Conservation (phyloP, 75 land plant genomes). For the Pinus albicaulis region DNA sequence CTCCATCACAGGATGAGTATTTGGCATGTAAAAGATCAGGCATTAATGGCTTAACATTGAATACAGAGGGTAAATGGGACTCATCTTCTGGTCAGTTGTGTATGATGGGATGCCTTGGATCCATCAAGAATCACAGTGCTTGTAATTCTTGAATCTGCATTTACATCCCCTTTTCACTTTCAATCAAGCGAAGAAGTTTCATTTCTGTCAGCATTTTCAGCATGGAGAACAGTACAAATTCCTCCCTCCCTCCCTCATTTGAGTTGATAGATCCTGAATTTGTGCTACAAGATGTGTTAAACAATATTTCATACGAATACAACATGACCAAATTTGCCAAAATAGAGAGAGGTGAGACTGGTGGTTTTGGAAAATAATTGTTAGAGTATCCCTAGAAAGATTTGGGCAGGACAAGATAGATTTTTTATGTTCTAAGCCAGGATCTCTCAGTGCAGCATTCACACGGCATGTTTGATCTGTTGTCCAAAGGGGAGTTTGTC, state of each 20-base stretch:
- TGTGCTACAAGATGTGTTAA: constrained; percentile 17
- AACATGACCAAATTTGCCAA: constrained; percentile 34
- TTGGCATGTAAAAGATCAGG: constrained; percentile 38
- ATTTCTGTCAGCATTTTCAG: constrained; percentile 49
- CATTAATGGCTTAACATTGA: constrained; percentile 41
- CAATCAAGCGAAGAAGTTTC: constrained; percentile 56
- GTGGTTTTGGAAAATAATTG: constrained; percentile 37
- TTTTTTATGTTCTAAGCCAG: constrained; percentile 30
- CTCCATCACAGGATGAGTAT: constrained; percentile 15
- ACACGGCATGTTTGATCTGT: too few relatives aligned
- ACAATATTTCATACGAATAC: constrained; percentile 42
- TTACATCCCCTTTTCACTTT: constrained; percentile 45
- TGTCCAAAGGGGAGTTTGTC: constrained; percentile 5
- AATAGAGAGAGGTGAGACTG: constrained; percentile 31
- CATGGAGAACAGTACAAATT: neutral
- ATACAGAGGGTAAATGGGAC: constrained; percentile 59
- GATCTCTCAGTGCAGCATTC: constrained; percentile 64
- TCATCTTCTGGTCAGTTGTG: constrained; percentile 58
- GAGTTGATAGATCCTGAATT: constrained; percentile 15
- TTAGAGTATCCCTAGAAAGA: constrained; percentile 48
- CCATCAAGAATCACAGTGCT: neutral
- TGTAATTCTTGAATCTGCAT: constrained; percentile 48
- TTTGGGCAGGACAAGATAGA: constrained; percentile 1
- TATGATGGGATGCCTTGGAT: constrained; percentile 69
- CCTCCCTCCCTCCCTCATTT: constrained; percentile 49